Base-by-base conservation (phyloP, 208 protist genomes). In the Wallacemonas collosoma region DNA sequence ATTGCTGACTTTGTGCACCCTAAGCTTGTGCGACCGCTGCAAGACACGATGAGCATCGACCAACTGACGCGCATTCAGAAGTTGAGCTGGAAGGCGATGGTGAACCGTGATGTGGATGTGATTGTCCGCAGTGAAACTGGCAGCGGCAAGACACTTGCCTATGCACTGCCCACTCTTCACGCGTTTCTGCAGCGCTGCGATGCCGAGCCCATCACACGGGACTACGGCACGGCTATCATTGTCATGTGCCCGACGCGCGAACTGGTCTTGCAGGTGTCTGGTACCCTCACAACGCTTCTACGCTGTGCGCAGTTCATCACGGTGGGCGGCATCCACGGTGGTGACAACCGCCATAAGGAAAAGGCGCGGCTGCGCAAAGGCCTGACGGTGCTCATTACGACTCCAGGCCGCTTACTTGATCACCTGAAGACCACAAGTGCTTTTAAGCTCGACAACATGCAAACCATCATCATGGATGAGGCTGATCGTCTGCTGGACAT, bases 401-500 rank as follows among this genome's bases (percentile, higher is more conserved):
- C 93, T 5, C 93, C 93, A 4, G 93, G 93, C 15, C 88, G 93
- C 2, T 63, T 97, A 53, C 87, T 94, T n/a, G 93, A 97, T 66
- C 93, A 97, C 78, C 82, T 97, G 48, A 88, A 90, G 65, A 75
- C 86, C 26, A 95, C 90, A 5, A 71, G 73, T 3, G 81, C 89
- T 15, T 96, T 95, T 70, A 75, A 85, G 53, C 74, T 93, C 17
- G 68, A 84, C 39, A 68, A 80, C 40, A 41, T 76, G 53, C 86
- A 96, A 53, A 98, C 92, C 57, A 84, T 99, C 47, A 83, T 86
- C 71, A 96, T 99, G 64, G 99, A 99, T 79, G 99, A 99, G 80
- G 99, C 99, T 7, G 99, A 99, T 80, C 87, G 98, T 12, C 97
- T 99, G 94, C 91, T 99, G 17, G 98, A 99, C 80, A 98, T 99